phyloP scores from a whole-genome alignment of 2,329 filamentous ascomycete genomes.

The Ampelomyces quisqualis region DNA sequence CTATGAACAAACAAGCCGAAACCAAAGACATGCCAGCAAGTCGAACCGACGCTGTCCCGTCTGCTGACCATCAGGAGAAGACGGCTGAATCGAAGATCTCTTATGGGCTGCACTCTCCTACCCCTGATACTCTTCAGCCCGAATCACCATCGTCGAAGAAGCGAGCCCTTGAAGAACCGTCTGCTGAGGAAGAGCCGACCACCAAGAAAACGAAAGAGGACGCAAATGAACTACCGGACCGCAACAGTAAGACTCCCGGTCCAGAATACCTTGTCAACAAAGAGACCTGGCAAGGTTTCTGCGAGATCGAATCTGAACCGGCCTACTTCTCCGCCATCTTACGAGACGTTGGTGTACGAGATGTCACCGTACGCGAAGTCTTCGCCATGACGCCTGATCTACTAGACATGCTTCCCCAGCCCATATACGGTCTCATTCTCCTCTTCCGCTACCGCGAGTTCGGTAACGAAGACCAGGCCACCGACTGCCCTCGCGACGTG shows the following conservation, averaged over 20 bases:
- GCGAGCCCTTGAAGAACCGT: conserved; percentile 12
- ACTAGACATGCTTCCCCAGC: conserved; percentile 29
- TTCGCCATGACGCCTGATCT: conserved; percentile 63
- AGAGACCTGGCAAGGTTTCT: conserved; percentile 66
- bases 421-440: conserved; percentile 80
- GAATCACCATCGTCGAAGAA: conserved; percentile 17
- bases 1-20: background rate
- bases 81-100: background rate
- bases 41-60: no score
- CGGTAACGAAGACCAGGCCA: conserved; percentile 51
- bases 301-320: conserved; percentile 87
- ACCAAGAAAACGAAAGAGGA: conserved; percentile 22
- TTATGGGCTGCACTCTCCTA: background rate
- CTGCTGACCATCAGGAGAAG: background rate
- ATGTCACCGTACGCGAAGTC: conserved; percentile 74
- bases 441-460: conserved; percentile 70
- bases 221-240: background rate
- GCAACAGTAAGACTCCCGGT: no score
- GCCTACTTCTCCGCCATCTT: conserved; percentile 85
- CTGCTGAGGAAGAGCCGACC: conserved; percentile 8
- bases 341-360: conserved; percentile 71
- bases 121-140: background rate
- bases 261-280: conserved; percentile 47
- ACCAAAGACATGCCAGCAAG: no score
- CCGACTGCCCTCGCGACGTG: conserved; percentile 63